Evolutionary conservation across 2,329 filamentous ascomycete genomes (phyloP), one percentile per base, ranked within the genome.

Genomic region (Corniculantispora saksenae): DNA sequence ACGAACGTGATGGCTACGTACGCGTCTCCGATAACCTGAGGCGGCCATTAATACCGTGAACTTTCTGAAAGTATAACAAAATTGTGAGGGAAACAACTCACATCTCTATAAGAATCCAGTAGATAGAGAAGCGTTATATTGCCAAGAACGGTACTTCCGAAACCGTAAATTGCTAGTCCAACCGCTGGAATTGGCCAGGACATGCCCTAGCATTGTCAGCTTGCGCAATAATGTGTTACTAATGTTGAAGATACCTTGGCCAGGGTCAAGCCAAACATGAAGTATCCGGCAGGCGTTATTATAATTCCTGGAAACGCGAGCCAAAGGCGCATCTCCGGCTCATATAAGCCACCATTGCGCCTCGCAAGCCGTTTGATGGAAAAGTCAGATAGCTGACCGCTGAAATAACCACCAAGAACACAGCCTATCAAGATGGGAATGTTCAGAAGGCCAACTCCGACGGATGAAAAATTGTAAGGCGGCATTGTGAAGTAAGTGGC

Each of bases 301-400:
- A 59, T 3, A n/a, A 29, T 21, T 3, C 13, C 9, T 3, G 56
- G 56, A 2, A 59, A 32, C 5, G 56, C 38, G 1, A 48, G 40
- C 83, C 67, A 78, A 8, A 81, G 69, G 1, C 79, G 72, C 74
- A 81, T 80, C 61, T 81, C 80, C 0, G 80, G 79, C 64, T 81
- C 79, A 54, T 78, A 81, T 38, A 78, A 72, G 5, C 78, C 79
- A 2, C 72, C 72, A 10, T 80, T 80, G 1, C 75, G 71, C 25
- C 71, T 72, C 0, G 80, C 70, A 12, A 79, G 70, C 47, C 70
- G 71, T 7, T 77, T 25, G 25, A 80, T 77, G 1, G 72, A 73
- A 68, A 72, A 72, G 65, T 82, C 80, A 1, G 75, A 75, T 1
- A 74, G 70, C 0, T 78, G 78, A 0, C 76, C 76, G 32, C 78